Conservation (phyloP, 148 eudicot species). For the Mesembryanthemum crystallinum region DNA sequence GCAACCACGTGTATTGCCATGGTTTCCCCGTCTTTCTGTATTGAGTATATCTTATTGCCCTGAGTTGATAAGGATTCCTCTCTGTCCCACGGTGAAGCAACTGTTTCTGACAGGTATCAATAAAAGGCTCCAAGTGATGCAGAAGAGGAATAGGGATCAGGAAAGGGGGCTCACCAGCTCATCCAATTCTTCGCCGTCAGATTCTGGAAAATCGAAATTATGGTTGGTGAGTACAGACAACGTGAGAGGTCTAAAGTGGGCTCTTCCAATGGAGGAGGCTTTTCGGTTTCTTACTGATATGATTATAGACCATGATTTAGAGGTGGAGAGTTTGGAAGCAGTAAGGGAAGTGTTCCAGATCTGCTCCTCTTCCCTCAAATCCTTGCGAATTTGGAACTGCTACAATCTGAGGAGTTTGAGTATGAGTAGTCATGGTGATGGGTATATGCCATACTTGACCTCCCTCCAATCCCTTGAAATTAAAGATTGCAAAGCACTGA, state of each 20-base stretch:
- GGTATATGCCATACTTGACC: conserved; percentile 2
- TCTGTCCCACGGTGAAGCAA: not conserved
- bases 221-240: not conserved
- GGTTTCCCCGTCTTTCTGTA: not conserved
- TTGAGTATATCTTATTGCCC: not conserved
- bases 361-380: not conserved
- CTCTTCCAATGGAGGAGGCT: not conserved
- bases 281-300: not conserved
- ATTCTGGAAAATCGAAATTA: not conserved
- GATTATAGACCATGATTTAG: not conserved
- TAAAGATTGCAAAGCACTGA: not conserved
- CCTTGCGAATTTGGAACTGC: not conserved
- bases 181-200: not conserved
- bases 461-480: conserved; percentile 13
- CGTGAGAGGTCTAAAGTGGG: not conserved
- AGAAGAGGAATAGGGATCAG: not conserved
- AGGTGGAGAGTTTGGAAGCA: not conserved
- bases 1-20: not conserved
- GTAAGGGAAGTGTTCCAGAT: not conserved
- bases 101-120: not conserved
- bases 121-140: not conserved
- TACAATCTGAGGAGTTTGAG: conserved; percentile 1
- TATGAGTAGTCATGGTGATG: not conserved
- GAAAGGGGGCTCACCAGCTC: not conserved
- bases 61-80: not conserved